Percentiles rank a stretch among this genome's conserved stretches.
These are phyloP conservation scores for Fusarium pseudonygamai DNA, from an alignment of 2,329 filamentous ascomycete genomes.

Conservation along the genomic window DNA sequence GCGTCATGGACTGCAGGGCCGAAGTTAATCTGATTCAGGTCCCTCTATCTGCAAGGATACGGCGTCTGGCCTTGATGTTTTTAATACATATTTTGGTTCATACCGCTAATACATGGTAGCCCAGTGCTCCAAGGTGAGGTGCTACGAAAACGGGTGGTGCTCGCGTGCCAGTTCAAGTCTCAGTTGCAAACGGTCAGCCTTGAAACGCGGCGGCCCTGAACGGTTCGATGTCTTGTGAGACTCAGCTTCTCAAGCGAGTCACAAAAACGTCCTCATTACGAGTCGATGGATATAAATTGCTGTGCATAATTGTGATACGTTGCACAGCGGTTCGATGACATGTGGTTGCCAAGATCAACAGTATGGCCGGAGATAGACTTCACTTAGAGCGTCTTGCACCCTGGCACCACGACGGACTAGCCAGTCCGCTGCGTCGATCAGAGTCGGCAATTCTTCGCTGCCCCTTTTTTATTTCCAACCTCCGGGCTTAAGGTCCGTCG, in stretches of 20 bases:
- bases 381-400: constrained; percentile 7
- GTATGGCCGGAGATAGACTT: constrained; percentile 30
- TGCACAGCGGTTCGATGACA: constrained; percentile 15
- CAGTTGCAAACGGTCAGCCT: background rate
- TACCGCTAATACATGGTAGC: background rate
- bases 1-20: constrained; percentile 25
- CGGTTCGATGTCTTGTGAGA: background rate
- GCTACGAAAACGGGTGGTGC: constrained; percentile 18
- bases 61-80: background rate
- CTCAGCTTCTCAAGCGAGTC: background rate
- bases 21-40: constrained; percentile 17
- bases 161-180: constrained; percentile 30
- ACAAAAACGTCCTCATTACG: background rate
- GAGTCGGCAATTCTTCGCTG: constrained; percentile 27
- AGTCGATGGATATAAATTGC: background rate
- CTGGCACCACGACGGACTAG: constrained; percentile 24
- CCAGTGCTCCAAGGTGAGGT: background rate
- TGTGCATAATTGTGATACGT: constrained; percentile 18
- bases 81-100: background rate
- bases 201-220: background rate
- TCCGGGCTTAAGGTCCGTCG: background rate
- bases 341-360: constrained; percentile 23
- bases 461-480: constrained; percentile 26
- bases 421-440: constrained; percentile 34
- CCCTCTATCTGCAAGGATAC: constrained; percentile 17